These are phyloP conservation scores for Baudoinia panamericana DNA, from an alignment of 495 filamentous ascomycete genomes.

Conservation along the genomic window DNA sequence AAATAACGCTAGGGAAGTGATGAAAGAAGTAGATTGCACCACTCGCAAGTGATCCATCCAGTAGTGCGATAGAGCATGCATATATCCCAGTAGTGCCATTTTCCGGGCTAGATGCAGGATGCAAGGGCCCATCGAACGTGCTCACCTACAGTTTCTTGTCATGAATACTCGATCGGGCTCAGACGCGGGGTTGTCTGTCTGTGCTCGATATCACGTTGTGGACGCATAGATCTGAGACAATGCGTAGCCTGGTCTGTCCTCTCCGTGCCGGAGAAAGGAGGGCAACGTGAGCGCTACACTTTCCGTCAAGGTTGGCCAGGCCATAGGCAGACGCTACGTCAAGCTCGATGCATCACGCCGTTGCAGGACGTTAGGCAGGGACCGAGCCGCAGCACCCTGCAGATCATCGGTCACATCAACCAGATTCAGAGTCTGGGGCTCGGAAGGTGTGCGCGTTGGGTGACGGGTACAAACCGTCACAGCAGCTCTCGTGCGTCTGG, in stretches of 20 bases:
- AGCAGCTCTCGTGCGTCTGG: too few relatives aligned
- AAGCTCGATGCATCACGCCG: neutral
- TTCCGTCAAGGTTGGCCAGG: neutral
- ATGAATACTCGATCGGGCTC: neutral
- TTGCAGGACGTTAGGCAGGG: slow-evolving; percentile 1
- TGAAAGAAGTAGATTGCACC: neutral
- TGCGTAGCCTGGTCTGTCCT: neutral
- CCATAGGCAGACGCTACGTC: neutral
- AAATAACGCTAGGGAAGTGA: neutral
- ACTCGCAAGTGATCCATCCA: neutral
- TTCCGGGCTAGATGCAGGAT: neutral
- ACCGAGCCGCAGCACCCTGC: neutral
- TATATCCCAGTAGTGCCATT: slow-evolving; percentile 5
- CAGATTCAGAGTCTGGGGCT: too few relatives aligned
- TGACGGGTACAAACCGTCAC: too few relatives aligned
- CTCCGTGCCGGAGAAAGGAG: neutral
- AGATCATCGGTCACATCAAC: too few relatives aligned
- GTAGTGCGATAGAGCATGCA: slow-evolving; percentile 7
- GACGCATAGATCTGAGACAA: too few relatives aligned
- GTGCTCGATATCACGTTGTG: neutral
- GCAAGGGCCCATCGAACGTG: slow-evolving; percentile 2
- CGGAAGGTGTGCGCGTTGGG: too few relatives aligned
- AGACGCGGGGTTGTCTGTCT: neutral
- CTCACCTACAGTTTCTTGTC: neutral
- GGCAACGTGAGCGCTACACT: neutral